phyloP scores from a whole-genome alignment of 2,329 filamentous ascomycete species.

The Pezicula neosporulosa region DNA sequence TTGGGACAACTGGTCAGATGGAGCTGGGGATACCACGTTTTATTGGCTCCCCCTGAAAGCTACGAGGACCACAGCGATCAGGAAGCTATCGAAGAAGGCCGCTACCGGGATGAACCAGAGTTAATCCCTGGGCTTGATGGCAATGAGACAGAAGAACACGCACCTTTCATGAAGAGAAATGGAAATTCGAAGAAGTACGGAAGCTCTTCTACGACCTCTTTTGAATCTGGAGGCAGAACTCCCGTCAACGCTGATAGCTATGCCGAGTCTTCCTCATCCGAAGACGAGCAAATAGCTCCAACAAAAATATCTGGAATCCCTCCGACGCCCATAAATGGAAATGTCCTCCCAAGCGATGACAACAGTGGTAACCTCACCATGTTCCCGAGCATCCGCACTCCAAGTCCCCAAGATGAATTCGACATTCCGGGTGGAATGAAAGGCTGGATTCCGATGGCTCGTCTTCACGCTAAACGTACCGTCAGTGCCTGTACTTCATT shows the following conservation, averaged over 20 bases:
- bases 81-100: slow-evolving; percentile 57
- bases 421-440: slow-evolving; percentile 35
- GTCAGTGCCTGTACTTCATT: slow-evolving; percentile 8
- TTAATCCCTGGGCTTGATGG: slow-evolving; percentile 44
- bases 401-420: slow-evolving; percentile 20
- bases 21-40: slow-evolving; percentile 96
- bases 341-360: slow-evolving; percentile 10
- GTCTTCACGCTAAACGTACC: slow-evolving; percentile 26
- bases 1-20: slow-evolving; percentile 91
- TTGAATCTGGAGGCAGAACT: slow-evolving; percentile 29
- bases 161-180: slow-evolving; percentile 18
- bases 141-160: slow-evolving; percentile 32
- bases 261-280: slow-evolving; percentile 27
- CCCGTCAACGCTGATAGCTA: slow-evolving; percentile 25
- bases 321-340: slow-evolving; percentile 19
- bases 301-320: slow-evolving; percentile 24
- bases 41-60: slow-evolving; percentile 79
- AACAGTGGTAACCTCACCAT: slow-evolving; percentile 50
- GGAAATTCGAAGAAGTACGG: slow-evolving; percentile 9
- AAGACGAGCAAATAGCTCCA: slow-evolving; percentile 38
- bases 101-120: slow-evolving; percentile 41
- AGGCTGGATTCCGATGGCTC: slow-evolving; percentile 37
- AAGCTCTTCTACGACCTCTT: slow-evolving; percentile 17
- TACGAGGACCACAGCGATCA: slow-evolving; percentile 60
- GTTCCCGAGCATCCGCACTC: slow-evolving; percentile 52